Evolutionary conservation across 2,329 filamentous ascomycete genomes (phyloP).

Genomic region (Penicillium vulpinum): DNA sequence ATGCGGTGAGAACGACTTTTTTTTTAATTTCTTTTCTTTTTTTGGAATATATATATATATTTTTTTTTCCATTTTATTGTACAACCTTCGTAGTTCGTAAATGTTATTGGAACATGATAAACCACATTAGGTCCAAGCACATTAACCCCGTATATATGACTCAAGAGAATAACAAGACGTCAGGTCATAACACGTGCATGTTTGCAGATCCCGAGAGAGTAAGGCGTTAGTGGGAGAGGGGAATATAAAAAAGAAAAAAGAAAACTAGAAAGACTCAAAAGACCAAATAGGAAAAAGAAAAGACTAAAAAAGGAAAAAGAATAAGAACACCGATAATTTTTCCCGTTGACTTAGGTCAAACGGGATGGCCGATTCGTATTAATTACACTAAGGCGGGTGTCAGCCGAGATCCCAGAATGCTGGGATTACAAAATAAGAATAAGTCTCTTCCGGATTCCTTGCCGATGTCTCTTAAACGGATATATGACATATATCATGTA

Average conservation of each 20-base stretch:
- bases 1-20: slow-evolving; percentile 20
- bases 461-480: neutral
- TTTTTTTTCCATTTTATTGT: neutral
- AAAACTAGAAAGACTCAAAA: too few species aligned
- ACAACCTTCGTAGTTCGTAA: too few species aligned
- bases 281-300: too few species aligned
- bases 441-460: neutral
- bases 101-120: neutral
- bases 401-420: slow-evolving; percentile 5
- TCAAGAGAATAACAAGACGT: neutral
- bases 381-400: slow-evolving; percentile 5
- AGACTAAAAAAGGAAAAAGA: slow-evolving; percentile 8
- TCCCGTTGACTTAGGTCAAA: slow-evolving; percentile 1
- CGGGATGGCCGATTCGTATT: slow-evolving; percentile 19
- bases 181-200: slow-evolving; percentile 6
- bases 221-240: neutral
- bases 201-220: slow-evolving; percentile 16
- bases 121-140: neutral
- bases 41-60: too few species aligned
- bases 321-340: neutral
- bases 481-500: neutral
- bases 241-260: slow-evolving; percentile 7
- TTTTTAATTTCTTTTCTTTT: slow-evolving; percentile 3
- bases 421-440: slow-evolving; percentile 5
- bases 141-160: neutral